Evolutionary conservation across 1,284 basidiomycete species (phyloP).

Genomic region (Cryptococcus sp.): DNA sequence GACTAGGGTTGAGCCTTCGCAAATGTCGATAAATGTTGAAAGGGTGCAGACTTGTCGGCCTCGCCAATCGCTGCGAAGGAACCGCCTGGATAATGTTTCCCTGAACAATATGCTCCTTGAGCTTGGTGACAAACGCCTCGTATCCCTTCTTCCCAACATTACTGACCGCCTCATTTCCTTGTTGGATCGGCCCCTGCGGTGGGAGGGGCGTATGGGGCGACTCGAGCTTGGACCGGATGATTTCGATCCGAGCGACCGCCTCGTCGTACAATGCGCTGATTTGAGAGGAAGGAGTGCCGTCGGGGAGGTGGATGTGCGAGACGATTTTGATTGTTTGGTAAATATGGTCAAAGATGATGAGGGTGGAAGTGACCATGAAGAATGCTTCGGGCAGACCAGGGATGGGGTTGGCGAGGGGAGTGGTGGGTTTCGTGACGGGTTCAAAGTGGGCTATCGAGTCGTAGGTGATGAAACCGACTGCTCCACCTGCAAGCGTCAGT

Average conservation of each 20-base stretch:
- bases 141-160: conserved; percentile 95
- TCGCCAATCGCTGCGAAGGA: conserved; percentile 81
- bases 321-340: conserved; percentile 92
- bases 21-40: conserved; percentile 96
- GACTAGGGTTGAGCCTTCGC: conserved; percentile 91
- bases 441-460: conserved; percentile 97
- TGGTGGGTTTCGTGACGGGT: conserved; percentile 67
- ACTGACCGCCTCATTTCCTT: conserved; percentile 65
- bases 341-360: conserved; percentile 95
- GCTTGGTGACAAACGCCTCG: conserved; percentile 79
- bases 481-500: conserved; percentile 60
- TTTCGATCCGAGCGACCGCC: conserved; percentile 69
- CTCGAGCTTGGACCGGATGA: conserved; percentile 64
- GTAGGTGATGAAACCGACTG: conserved; percentile 95
- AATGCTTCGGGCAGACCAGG: conserved; percentile 86
- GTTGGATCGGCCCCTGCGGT: conserved; percentile 48
- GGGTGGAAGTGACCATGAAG: conserved; percentile 93
- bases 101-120: conserved; percentile 90
- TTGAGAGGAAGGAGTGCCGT: conserved; percentile 45
- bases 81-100: conserved; percentile 99
- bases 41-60: conserved; percentile 83
- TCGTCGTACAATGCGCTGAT: conserved; percentile 77
- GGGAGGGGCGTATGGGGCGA: conserved; percentile 57
- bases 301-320: conserved; percentile 85
- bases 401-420: conserved; percentile 62